Conservation (phyloP, 805 yeast species). For the Soucietia sequanensis region DNA sequence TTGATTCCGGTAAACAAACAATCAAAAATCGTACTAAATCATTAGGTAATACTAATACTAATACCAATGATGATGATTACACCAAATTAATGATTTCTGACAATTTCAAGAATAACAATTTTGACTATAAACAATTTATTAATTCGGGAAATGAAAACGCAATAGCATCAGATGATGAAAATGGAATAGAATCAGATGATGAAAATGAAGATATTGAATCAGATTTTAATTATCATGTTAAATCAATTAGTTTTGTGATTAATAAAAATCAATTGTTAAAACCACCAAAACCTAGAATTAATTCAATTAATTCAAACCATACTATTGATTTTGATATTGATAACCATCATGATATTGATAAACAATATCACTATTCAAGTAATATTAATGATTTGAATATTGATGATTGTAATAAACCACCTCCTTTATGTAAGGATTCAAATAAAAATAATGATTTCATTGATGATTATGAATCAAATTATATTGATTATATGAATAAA, state of each 20-base stretch:
- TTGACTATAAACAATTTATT: background rate
- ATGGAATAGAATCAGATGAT: too few relatives aligned
- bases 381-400: too few relatives aligned
- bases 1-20: slow-evolving; percentile 5
- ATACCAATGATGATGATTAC: too few relatives aligned
- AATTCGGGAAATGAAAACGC: background rate
- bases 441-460: too few relatives aligned
- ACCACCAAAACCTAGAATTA: too few relatives aligned
- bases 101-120: background rate
- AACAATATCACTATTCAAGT: too few relatives aligned
- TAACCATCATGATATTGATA: slow-evolving; percentile 3
- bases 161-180: background rate
- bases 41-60: too few relatives aligned
- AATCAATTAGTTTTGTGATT: background rate
- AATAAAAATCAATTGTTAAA: too few relatives aligned
- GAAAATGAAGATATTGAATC: background rate
- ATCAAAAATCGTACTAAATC: too few relatives aligned
- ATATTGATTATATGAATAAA: slow-evolving; percentile 8
- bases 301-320: slow-evolving; percentile 13
- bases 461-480: too few relatives aligned
- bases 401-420: too few relatives aligned
- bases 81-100: background rate
- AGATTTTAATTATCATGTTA: background rate
- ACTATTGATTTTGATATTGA: slow-evolving; percentile 7
- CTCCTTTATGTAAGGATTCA: too few relatives aligned